Conservation (phyloP, 2,329 filamentous ascomycete species). For the Aureobasidium sp. region DNA sequence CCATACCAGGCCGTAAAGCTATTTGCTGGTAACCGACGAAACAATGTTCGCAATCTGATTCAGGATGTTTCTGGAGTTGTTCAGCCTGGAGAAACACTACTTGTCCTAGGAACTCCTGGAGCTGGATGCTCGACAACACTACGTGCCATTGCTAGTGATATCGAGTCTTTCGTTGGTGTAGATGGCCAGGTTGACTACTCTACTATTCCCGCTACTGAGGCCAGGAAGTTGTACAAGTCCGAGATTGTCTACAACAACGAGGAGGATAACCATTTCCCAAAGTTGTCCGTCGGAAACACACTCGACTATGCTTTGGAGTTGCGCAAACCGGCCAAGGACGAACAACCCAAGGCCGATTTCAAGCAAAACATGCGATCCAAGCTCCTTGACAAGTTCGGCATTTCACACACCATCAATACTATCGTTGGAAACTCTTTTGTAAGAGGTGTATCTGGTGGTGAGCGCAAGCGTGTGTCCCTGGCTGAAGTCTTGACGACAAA, state of each 20-base stretch:
- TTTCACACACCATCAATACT: slow-evolving; percentile 51
- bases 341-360: slow-evolving; percentile 47
- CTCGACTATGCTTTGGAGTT: slow-evolving; percentile 49
- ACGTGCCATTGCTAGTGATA: slow-evolving; percentile 57
- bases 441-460: slow-evolving; percentile 56
- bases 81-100: slow-evolving; percentile 13
- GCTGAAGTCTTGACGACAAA: slow-evolving; percentile 45
- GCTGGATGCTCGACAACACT: slow-evolving; percentile 57
- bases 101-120: slow-evolving; percentile 23
- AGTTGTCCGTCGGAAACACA: slow-evolving; percentile 51
- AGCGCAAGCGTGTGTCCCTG: slow-evolving; percentile 52
- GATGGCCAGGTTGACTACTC: slow-evolving; percentile 40
- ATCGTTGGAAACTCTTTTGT: slow-evolving; percentile 53
- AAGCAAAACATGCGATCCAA: slow-evolving; percentile 58
- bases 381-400: slow-evolving; percentile 64
- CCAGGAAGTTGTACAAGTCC: slow-evolving; percentile 65
- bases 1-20: slow-evolving; percentile 3
- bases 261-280: slow-evolving; percentile 48
- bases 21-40: slow-evolving; percentile 10
- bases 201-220: slow-evolving; percentile 54
- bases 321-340: slow-evolving; percentile 53
- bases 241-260: slow-evolving; percentile 42
- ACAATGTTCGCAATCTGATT: slow-evolving; percentile 11
- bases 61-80: slow-evolving; percentile 16
- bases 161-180: slow-evolving; percentile 36